Evolutionary conservation across 1,139 yeast species (phyloP).

Genomic region (Pichia sp.): DNA sequence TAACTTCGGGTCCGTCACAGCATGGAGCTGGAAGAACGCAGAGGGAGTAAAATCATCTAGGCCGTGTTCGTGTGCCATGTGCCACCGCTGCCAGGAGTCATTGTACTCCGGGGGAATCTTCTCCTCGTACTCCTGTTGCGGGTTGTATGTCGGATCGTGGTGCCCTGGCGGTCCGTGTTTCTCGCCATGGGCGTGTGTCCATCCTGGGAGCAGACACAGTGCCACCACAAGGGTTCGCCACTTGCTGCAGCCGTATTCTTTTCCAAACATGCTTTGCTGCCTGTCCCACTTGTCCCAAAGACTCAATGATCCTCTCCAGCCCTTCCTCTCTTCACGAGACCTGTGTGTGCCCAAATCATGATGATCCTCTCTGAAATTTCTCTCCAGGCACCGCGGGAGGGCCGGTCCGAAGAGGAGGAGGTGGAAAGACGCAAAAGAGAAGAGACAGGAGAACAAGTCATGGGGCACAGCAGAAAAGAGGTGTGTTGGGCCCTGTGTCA

Average conservation of each 20-base stretch:
- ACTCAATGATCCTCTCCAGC: not conserved
- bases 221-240: not conserved
- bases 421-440: too few relatives aligned
- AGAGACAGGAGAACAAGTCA: too few relatives aligned
- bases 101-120: constrained; percentile 26
- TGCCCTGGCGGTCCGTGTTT: not conserved
- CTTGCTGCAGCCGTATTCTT: not conserved
- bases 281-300: not conserved
- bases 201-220: not conserved
- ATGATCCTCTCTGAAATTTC: not conserved
- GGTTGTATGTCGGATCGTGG: constrained; percentile 7
- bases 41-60: constrained; percentile 68
- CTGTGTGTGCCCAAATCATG: not conserved
- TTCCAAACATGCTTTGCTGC: not conserved
- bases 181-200: not conserved
- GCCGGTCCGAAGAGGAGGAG: not conserved
- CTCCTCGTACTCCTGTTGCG: constrained; percentile 23
- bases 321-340: not conserved
- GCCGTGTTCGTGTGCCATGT: constrained; percentile 85
- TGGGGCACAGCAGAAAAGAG: not conserved
- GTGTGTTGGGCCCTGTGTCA: not conserved
- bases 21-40: constrained; percentile 74
- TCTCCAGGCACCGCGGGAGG: not conserved
- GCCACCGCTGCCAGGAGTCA: constrained; percentile 71
- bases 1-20: constrained; percentile 52